Conservation (phyloP, 2,329 filamentous ascomycete genomes). For the Curvularia spicifera region DNA sequence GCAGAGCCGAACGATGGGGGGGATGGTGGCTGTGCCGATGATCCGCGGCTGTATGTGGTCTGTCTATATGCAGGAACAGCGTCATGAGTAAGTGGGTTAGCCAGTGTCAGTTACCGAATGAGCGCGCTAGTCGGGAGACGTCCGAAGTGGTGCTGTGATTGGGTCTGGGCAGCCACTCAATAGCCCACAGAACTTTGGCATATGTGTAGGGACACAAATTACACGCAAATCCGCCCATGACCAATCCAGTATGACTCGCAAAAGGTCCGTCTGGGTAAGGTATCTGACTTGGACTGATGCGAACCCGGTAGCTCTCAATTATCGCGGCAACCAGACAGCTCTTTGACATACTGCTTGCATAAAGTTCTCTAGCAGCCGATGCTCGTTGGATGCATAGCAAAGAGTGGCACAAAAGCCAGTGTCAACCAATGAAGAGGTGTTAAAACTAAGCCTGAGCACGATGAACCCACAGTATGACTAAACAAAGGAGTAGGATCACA, state of each 20-base stretch:
- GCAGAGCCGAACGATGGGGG: constrained; percentile 9
- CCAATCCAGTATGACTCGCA: background rate
- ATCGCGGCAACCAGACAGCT: background rate
- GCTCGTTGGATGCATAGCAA: background rate
- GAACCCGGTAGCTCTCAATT: background rate
- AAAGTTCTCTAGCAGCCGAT: background rate
- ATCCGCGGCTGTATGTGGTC: constrained; percentile 6
- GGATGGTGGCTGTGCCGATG: constrained; percentile 10
- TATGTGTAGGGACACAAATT: no score
- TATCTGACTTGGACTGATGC: background rate
- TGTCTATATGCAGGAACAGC: constrained; percentile 12
- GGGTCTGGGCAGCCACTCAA: constrained; percentile 1
- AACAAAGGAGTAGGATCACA: background rate
- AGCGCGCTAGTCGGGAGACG: background rate
- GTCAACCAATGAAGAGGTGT: background rate
- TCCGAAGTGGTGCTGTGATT: background rate
- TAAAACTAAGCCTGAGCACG: background rate
- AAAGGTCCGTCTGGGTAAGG: background rate
- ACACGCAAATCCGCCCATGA: background rate
- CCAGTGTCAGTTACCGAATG: constrained; percentile 7
- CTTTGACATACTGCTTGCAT: background rate
- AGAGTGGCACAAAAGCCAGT: background rate
- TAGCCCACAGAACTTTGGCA: background rate
- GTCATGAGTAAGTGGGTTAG: background rate
- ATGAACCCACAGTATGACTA: background rate